Conservation (phyloP, 192 early-diverging fungal species). For the Gryganskiella cystojenkinii region DNA sequence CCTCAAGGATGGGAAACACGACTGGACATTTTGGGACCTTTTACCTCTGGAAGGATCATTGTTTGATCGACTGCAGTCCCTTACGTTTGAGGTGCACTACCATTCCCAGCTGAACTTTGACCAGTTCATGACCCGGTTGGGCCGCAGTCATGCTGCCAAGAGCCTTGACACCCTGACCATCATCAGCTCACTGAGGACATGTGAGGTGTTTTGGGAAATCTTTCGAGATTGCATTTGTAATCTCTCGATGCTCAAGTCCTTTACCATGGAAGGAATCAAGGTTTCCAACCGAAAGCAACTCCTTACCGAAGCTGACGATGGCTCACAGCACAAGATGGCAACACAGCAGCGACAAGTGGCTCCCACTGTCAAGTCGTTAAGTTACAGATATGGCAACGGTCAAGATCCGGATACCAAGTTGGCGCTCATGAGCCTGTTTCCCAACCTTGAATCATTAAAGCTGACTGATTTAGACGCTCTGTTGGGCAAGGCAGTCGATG, state of each 20-base stretch:
- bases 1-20: neutral
- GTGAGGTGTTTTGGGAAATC: neutral
- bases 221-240: slow-evolving; percentile 9
- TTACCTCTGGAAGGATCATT: neutral
- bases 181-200: neutral
- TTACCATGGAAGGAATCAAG: neutral
- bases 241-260: neutral
- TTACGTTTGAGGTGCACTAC: neutral
- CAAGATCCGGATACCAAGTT: neutral
- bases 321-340: neutral
- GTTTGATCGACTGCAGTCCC: slow-evolving; percentile 1
- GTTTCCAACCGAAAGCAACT: neutral
- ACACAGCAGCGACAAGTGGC: neutral
- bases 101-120: neutral
- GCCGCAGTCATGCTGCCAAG: slow-evolving; percentile 1
- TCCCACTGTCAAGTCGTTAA: neutral
- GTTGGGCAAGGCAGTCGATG: neutral
- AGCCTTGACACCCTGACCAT: slow-evolving; percentile 2
- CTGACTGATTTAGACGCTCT: neutral
- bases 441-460: neutral
- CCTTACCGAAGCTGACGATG: neutral
- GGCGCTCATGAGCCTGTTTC: neutral
- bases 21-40: slow-evolving; percentile 4
- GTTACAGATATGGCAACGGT: neutral
- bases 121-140: neutral